A percentile compares a stretch with the other conserved stretches of the same genome.
These are phyloP conservation scores for Globisporangium yorkense DNA, from an alignment of 352 stramenopile genomes.

Conservation along the genomic window DNA sequence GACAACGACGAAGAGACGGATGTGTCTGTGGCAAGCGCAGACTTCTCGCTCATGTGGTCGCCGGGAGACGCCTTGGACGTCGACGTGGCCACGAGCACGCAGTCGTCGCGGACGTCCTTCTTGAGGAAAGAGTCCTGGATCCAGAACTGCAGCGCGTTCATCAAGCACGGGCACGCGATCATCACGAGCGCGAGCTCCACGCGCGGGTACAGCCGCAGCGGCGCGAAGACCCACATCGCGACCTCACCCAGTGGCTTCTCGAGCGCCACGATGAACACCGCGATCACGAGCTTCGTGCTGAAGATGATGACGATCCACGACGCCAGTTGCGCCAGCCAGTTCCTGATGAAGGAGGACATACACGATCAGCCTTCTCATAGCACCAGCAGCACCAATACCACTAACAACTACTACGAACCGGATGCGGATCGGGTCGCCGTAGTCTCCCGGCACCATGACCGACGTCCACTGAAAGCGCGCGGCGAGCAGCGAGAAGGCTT, in stretches of 20 bases:
- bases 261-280: slow-evolving; percentile 61
- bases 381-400: too few species aligned
- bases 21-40: slow-evolving; percentile 9
- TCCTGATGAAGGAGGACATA: slow-evolving; percentile 8
- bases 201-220: slow-evolving; percentile 55
- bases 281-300: slow-evolving; percentile 72
- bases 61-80: slow-evolving; percentile 14
- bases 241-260: slow-evolving; percentile 56
- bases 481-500: slow-evolving; percentile 46
- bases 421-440: slow-evolving; percentile 62
- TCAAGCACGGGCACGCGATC: slow-evolving; percentile 83
- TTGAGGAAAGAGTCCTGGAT: slow-evolving; percentile 89
- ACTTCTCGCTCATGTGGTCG: slow-evolving; percentile 15
- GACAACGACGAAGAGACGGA: slow-evolving; percentile 7
- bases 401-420: slow-evolving; percentile 10
- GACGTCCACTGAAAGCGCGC: slow-evolving; percentile 49
- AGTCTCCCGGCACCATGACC: slow-evolving; percentile 66
- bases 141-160: slow-evolving; percentile 89
- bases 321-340: slow-evolving; percentile 70
- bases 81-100: slow-evolving; percentile 29
- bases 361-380: background rate
- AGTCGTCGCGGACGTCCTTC: slow-evolving; percentile 67
- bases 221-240: slow-evolving; percentile 63
- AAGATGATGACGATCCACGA: slow-evolving; percentile 84
- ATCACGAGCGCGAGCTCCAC: slow-evolving; percentile 81